Evolutionary conservation across 805 yeast species (phyloP), one percentile per base, ranked within the genome.

Genomic region (Lachancea quebecensis): DNA sequence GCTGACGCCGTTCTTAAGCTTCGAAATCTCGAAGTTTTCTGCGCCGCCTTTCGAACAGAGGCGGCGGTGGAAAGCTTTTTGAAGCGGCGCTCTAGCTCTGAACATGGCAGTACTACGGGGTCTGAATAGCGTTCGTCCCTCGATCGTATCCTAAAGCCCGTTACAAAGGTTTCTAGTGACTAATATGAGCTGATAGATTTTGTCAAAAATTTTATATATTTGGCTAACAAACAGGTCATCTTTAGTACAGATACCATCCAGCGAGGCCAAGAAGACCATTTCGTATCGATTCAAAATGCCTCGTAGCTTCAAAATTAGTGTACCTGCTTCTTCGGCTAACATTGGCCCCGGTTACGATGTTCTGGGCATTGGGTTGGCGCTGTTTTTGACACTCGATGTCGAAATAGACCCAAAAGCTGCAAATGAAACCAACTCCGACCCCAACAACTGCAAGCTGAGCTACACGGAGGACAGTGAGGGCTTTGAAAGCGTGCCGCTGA

Each of bases 261-360:
- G 25, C 25, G 25, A 21, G 25, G 25, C 7, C 25, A 21, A 21
- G 25, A 21, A 21, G 25, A 21, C 7, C 25, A 21, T 21, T 21
- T 21, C 7, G 6, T 30, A 11, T 30, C 14, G 9, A 30, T 30
- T 30, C 7, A 37, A 33, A 4, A 74, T 70, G 79, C 52, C 65
- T 45, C 72, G 78, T 49, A 69, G 73, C 44, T 83, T 83, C 65
- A 65, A 62, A 37, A 76, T 87, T 54, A 79, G 77, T 44, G 93
- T 91, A 14, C 99, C 99, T 3, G 96, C 98, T 6, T 90, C 98
- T 4, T 85, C 95, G 41, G 99, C 99, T 58, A 93, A 93, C 59
- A 91, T 93, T 42, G 99, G 99, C 8, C 99, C 99, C 9, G 99
- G 99, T 1, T 93, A 91, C 60, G 99, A 93, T 66, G 99, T 93